Conservation (phyloP, 148 eudicot species). For the Limonium bicolor region DNA sequence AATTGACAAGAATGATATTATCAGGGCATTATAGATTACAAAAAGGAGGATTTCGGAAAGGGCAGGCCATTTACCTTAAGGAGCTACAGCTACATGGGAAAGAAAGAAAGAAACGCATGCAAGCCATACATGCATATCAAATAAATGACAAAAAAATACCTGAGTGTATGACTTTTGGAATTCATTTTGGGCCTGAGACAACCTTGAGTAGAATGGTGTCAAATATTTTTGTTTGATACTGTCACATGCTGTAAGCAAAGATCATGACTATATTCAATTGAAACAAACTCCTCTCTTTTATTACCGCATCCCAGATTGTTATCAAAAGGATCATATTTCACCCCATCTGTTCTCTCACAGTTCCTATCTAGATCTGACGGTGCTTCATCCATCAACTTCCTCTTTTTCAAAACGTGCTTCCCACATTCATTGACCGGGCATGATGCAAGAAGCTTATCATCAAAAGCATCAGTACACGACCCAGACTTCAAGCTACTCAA, state of each 20-base stretch:
- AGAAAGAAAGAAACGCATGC: not conserved
- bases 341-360: constrained; percentile 10
- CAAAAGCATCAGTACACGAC: constrained; percentile 17
- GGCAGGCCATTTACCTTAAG: no score
- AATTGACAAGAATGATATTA: no score
- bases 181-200: constrained; percentile 58
- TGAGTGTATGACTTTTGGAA: constrained; percentile 70
- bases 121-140: not conserved
- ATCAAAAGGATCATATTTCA: constrained; percentile 4
- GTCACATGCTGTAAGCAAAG: constrained; percentile 32
- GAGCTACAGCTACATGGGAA: not conserved
- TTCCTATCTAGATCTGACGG: constrained; percentile 2
- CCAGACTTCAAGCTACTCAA: no score
- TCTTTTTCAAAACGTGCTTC: constrained; percentile 11
- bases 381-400: constrained; percentile 5
- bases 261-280: constrained; percentile 18
- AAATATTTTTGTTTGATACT: constrained; percentile 60
- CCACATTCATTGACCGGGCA: constrained; percentile 15
- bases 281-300: no score
- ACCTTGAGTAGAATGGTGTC: constrained; percentile 39
- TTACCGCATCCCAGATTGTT: no score
- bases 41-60: no score
- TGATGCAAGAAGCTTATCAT: constrained; percentile 10
- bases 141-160: constrained; percentile 29
- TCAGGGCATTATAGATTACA: no score